A percentile compares a stretch with the other conserved stretches of the same genome.
phyloP scores from a whole-genome alignment of 75 land plant genomes.

The Pinus albicaulis region DNA sequence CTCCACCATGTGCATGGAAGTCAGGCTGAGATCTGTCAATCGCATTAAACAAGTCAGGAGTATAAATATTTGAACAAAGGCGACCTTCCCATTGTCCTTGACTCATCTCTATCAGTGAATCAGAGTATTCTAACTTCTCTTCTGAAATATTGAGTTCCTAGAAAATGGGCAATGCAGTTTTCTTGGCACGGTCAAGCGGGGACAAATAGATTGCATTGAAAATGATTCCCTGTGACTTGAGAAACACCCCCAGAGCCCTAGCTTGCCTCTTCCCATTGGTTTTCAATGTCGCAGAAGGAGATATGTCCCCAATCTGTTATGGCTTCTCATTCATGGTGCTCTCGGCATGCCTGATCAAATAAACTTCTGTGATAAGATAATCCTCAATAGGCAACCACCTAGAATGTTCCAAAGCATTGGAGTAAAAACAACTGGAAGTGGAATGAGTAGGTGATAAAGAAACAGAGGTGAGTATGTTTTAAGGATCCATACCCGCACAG shows the following conservation, averaged over 20 bases:
- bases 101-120: conserved; percentile 63
- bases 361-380: conserved; percentile 47
- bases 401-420: conserved; percentile 3
- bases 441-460: conserved; percentile 11
- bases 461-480: no score
- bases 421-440: conserved; percentile 7
- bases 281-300: conserved; percentile 57
- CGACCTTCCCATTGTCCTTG: conserved; percentile 88
- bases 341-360: conserved; percentile 65
- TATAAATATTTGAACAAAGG: conserved; percentile 59
- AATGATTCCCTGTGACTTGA: no score
- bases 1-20: conserved; percentile 77
- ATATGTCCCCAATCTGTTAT: conserved; percentile 61
- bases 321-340: conserved; percentile 50
- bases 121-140: no score
- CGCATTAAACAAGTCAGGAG: conserved; percentile 52
- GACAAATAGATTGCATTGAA: neutral
- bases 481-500: no score
- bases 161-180: no score
- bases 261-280: no score
- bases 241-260: no score
- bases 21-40: conserved; percentile 63
- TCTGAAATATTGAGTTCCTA: no score
- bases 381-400: conserved; percentile 12
- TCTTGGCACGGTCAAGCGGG: conserved; percentile 25